Evolutionary conservation across 2,329 filamentous ascomycete species (phyloP), one percentile per base, ranked within the genome.

Genomic region (Catunica adiposa): DNA sequence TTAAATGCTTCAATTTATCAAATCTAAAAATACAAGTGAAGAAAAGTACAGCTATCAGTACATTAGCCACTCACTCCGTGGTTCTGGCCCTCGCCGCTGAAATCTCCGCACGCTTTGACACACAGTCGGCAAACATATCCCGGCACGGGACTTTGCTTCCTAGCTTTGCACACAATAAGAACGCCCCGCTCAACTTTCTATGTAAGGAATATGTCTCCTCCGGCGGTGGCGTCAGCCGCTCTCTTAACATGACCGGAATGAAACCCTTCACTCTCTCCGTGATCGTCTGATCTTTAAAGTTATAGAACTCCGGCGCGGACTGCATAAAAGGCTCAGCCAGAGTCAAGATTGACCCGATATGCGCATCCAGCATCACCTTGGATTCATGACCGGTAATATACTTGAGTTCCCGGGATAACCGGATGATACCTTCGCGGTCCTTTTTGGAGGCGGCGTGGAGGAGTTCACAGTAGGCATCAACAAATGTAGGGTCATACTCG

Each of bases 161-260:
- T 58, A 98, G 67, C 61, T 82, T 78, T 0, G 92, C 89, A 67
- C 92, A 98, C 17, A 98, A 73, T 64, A 98, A 69, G 66, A 98
- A 98, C 0, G 92, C 94, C 0, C 92, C 92, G 66, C 89, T 95
- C 55, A 98, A 71, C 71, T 98, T 98, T 59, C 92, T 79, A 69
- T 98, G 92, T 63, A 98, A 70, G 66, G 84, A 90, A 66, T 98
- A 98, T 54, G 92, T 98, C 74, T 98, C 92, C 70, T 98, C 94
- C 0, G 92, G 92, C 23, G 94, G 92, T 23, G 92, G 90, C 15
- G 87, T 81, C 20, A 98, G 71, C 37, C 92, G 73, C 72, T 98
- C 92, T 56, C 80, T 79, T 50, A 98, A 75, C 92, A 98, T 98
- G 54, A 94, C 73, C 15, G 92, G 92, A 61, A 98, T 97, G 54